Percentiles rank a stretch among this genome's conserved stretches.
Evolutionary conservation across 2,329 filamentous ascomycete species (phyloP).

Genomic region (Monosporascus sp.): DNA sequence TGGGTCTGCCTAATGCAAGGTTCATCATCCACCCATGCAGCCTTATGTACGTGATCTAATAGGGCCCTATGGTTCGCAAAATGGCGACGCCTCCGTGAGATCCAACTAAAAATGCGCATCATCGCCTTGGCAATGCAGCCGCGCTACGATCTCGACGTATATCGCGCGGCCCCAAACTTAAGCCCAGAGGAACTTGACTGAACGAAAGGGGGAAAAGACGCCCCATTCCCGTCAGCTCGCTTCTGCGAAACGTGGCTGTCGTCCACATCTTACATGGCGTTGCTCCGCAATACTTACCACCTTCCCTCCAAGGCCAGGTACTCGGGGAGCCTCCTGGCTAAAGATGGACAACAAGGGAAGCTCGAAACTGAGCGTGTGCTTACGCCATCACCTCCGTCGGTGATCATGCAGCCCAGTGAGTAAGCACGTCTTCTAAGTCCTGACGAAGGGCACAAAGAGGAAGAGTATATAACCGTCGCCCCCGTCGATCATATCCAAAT

Average conservation of each 20-base stretch:
- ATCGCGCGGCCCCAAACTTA: no score
- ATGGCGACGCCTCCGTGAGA: no score
- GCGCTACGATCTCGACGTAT: no score
- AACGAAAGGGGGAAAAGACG: no score
- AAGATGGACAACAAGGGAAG: neutral
- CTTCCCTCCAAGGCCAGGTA: neutral
- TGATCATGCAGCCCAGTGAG: neutral
- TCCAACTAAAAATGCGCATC: no score
- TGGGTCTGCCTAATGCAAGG: neutral
- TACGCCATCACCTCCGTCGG: no score
- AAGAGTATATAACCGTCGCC: neutral
- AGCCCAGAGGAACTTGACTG: no score
- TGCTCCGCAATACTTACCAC: neutral
- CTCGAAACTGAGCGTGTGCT: neutral
- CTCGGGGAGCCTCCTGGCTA: neutral
- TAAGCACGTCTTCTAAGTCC: neutral
- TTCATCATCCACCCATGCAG: neutral
- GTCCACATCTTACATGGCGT: neutral
- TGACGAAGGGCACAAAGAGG: neutral
- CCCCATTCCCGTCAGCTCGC: neutral
- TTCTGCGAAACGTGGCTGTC: neutral
- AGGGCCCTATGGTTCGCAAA: neutral
- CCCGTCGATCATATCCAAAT: neutral
- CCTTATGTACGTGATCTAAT: no score
- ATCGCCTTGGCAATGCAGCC: no score